Evolutionary conservation across 345 rosid species (phyloP).

Genomic region (Moringa oleifera): DNA sequence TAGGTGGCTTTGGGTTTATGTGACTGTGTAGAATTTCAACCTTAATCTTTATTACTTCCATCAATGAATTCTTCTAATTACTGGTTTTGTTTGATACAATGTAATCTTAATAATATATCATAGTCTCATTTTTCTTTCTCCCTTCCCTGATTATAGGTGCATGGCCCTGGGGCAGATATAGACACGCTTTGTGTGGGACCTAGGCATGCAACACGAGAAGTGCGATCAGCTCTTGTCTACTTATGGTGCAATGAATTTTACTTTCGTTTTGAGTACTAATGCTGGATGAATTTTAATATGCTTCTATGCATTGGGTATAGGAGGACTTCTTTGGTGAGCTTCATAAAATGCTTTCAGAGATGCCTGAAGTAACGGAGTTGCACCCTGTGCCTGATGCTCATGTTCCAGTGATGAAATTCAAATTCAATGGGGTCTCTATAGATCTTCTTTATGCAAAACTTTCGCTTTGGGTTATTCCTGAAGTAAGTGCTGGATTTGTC

Average conservation of each 20-base stretch:
- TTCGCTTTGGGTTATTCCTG: conserved; percentile 91
- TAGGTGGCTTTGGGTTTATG: too few relatives aligned
- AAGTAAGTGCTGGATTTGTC: conserved; percentile 49
- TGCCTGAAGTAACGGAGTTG: conserved; percentile 93
- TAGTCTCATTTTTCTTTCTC: conserved; percentile 2
- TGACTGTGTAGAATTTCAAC: too few relatives aligned
- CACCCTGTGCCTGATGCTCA: conserved; percentile 99
- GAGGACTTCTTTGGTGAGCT: conserved; percentile 95
- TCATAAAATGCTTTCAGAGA: conserved; percentile 68
- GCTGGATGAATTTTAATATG: conserved; percentile 17
- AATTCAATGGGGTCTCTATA: conserved; percentile 84
- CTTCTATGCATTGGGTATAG: conserved; percentile 36
- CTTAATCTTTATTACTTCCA: too few relatives aligned
- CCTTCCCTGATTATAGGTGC: conserved; percentile 49
- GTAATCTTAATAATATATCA: conserved; percentile 1
- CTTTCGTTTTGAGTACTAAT: conserved; percentile 12
- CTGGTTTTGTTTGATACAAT: too few relatives aligned
- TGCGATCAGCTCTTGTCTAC: conserved; percentile 37
- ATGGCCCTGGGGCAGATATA: conserved; percentile 98
- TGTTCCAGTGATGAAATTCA: conserved; percentile 89
- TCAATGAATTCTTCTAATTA: too few relatives aligned
- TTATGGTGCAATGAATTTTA: conserved; percentile 14
- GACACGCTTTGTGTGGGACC: conserved; percentile 98
- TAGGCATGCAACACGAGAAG: conserved; percentile 90
- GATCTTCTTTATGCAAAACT: conserved; percentile 94